Conservation (phyloP, 1,139 yeast species). For the Zygosaccharomyces pseudobailii region DNA sequence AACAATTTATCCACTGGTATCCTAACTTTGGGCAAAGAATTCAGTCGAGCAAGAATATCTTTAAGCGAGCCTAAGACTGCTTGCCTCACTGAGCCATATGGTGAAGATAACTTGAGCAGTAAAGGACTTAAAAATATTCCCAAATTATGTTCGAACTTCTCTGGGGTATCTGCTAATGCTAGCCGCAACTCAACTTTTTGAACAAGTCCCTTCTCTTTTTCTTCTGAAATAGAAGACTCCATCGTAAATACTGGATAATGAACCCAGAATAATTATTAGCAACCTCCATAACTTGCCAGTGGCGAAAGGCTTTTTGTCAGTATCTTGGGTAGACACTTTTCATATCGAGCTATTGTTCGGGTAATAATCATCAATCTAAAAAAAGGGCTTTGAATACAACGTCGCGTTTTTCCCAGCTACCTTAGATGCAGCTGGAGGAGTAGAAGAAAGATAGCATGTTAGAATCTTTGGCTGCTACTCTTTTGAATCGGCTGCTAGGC, state of each 20-base stretch:
- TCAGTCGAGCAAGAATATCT: constrained; percentile 62
- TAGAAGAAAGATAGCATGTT: constrained; percentile 35
- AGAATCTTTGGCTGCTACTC: constrained; percentile 48
- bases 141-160: constrained; percentile 57
- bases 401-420: not conserved
- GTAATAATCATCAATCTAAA: not conserved
- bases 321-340: not conserved
- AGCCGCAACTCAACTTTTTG: constrained; percentile 79
- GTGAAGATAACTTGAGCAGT: constrained; percentile 71
- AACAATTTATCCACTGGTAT: constrained; percentile 62
- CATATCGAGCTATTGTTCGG: not conserved
- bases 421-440: not conserved
- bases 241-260: not conserved
- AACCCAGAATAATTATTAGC: not conserved
- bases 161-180: constrained; percentile 69
- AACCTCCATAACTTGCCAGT: not conserved
- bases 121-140: constrained; percentile 70
- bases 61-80: constrained; percentile 65
- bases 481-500: constrained; percentile 45
- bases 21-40: constrained; percentile 48
- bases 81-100: constrained; percentile 59
- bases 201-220: constrained; percentile 53
- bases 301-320: not conserved
- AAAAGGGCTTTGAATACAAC: not conserved
- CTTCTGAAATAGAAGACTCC: constrained; percentile 21